These are phyloP conservation scores for Nakazawaea siamensis DNA, from an alignment of 805 yeast species.

Conservation along the genomic window DNA sequence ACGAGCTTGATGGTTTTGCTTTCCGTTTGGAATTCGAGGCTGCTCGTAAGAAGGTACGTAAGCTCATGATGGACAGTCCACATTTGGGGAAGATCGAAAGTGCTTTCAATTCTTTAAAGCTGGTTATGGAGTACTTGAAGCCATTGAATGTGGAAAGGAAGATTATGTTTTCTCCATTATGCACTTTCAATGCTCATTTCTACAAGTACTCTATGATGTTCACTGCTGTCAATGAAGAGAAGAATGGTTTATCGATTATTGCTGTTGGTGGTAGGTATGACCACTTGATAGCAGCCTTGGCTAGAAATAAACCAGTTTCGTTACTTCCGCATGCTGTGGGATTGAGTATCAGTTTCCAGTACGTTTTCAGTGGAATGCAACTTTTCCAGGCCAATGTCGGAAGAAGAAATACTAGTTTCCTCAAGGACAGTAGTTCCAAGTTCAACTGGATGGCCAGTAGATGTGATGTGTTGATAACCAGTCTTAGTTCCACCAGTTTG, in stretches of 20 bases:
- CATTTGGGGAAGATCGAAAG: conserved; percentile 51
- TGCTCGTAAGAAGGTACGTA: conserved; percentile 55
- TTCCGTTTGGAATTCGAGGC: conserved; percentile 63
- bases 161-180: conserved; percentile 68
- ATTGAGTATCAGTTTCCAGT: conserved; percentile 72
- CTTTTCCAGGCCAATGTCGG: conserved; percentile 31
- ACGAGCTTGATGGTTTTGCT: conserved; percentile 75
- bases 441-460: conserved; percentile 48
- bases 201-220: conserved; percentile 83
- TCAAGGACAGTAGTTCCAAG: conserved; percentile 25
- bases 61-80: conserved; percentile 69
- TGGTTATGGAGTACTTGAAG: conserved; percentile 45
- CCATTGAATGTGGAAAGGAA: conserved; percentile 52
- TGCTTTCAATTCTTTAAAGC: conserved; percentile 51
- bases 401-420: conserved; percentile 22
- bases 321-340: conserved; percentile 67
- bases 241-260: conserved; percentile 37
- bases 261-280: conserved; percentile 97
- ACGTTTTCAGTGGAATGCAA: conserved; percentile 43
- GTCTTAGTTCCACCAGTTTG: conserved; percentile 50
- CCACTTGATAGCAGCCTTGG: conserved; percentile 53
- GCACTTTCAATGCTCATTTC: conserved; percentile 75
- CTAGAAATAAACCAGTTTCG: conserved; percentile 33
- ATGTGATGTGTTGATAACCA: conserved; percentile 76
- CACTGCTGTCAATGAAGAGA: conserved; percentile 68